Conservation (phyloP, 345 rosid genomes). For the Erodium maritimum region DNA sequence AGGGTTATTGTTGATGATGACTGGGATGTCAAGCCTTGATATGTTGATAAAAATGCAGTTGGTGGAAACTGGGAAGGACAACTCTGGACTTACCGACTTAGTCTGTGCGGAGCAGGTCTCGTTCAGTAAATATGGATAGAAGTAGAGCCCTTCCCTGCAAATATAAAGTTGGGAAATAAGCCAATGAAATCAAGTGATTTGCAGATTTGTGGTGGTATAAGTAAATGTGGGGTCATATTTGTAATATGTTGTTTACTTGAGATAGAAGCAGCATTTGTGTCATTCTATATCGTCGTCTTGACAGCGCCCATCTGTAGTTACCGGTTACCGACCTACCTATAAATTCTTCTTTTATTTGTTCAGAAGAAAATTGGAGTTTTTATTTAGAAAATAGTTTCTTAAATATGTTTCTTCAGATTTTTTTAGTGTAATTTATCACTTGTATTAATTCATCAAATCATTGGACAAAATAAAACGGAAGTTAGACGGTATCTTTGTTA, state of each 20-base stretch:
- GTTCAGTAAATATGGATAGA: background rate
- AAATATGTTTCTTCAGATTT: too few species aligned
- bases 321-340: too few species aligned
- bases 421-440: too few species aligned
- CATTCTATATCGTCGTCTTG: too few species aligned
- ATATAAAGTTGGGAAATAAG: background rate
- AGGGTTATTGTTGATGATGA: slow-evolving; percentile 53
- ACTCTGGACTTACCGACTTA: background rate
- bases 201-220: background rate
- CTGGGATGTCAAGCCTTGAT: slow-evolving; percentile 43
- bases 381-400: too few species aligned
- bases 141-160: background rate
- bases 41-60: background rate
- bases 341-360: too few species aligned
- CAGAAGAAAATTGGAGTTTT: too few species aligned
- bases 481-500: too few species aligned
- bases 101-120: background rate
- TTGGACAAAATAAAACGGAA: too few species aligned
- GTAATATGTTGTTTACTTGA: background rate
- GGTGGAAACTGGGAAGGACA: background rate
- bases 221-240: background rate
- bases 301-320: too few species aligned
- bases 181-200: background rate
- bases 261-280: too few species aligned
- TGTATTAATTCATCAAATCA: too few species aligned